Evolutionary conservation across 2,329 filamentous ascomycete genomes (phyloP), one percentile per base, ranked within the genome.

Genomic region (Lecanoromycetidae sp.): DNA sequence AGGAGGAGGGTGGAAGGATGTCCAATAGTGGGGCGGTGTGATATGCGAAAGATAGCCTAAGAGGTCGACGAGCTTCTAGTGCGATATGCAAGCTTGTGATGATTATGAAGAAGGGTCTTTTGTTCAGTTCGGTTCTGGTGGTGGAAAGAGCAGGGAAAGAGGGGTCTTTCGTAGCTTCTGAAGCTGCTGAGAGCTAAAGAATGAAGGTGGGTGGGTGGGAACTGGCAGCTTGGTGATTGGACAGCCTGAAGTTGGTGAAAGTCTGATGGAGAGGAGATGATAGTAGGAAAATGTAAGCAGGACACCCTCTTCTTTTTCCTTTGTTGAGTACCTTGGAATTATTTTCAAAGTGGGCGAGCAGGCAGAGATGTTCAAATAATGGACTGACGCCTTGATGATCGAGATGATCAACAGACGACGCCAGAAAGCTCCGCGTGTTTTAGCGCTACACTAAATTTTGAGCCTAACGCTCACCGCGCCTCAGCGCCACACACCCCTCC

Each of bases 31-130:
- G 13, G 19, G 25, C 15, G 37, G 37, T 29, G 44, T 10, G 19
- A 27, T 15, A 36, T 23, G 20, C 17, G 15, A 27, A 9, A 2
- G 12, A n/a, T 10, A 17, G 22, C 41, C 37, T 42, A 41, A 41
- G 27, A 44, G 30, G 44, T 23, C 15, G 15, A 46, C 38, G 44
- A 33, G 2, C 33, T 32, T 26, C 36, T 51, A 40, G 42, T 35
- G 35, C 25, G 19, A 25, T 48, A 39, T 50, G 44, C 41, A 39
- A 41, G 48, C 51, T 44, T 53, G 48, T 52, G 50, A 52, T 40
- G 34, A 32, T 26, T 32, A 41, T n/a, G n/a, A n/a, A n/a, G n/a
- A n/a, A n/a, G n/a, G n/a, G n/a, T n/a, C n/a, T n/a, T n/a, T n/a
- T n/a, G n/a, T n/a, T n/a, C n/a, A n/a, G n/a, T n/a, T n/a, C n/a